Evolutionary conservation across 208 protist genomes (phyloP), one percentile per base, ranked within the genome.

Genomic region (Crithidia sp.): DNA sequence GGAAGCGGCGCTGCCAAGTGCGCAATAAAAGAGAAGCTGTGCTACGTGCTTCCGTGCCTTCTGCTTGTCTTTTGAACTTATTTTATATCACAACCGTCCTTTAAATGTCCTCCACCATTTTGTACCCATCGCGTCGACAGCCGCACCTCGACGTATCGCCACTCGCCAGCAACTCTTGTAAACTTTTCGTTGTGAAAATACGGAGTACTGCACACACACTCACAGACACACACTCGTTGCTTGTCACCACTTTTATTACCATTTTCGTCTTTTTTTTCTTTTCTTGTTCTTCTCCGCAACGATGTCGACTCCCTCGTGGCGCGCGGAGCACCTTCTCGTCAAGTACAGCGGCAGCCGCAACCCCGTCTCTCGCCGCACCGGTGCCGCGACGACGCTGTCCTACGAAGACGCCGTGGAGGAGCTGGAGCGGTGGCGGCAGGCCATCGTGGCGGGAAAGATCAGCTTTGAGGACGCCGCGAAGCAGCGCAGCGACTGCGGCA

Each of bases 261-360:
- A n/a, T n/a, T n/a, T n/a, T n/a, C 28, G 3, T 28, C 14, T 60
- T n/a, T 50, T 43, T 58, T 37, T 39, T 19, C 5, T 41, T 5
- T 36, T 45, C 52, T 13, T 52, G 10, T 6, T 10, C 64, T 56
- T 14, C 49, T 44, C 19, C 50, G 66, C 43, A 52, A 49, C 10
- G 50, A 89, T 87, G 79, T 64, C 79, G 12, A 71, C 67, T 19
- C 68, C 71, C 8, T 56, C 84, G 36, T 76, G 94, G 57, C 82
- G 85, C 57, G 89, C 89, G 10, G 75, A 77, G 73, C 95, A 98
- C 62, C 75, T 98, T 19, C 88, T 98, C 52, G 86, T 98, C 70
- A 98, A 98, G 77, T 91, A 89, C 78, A 83, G 64, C 65, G 90
- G 89, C 44, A 97, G 89, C 74, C 92, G 96, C 65, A 97, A 97